Evolutionary conservation across 192 early-diverging fungal species (phyloP).

Genomic region (Dissophora ornata): DNA sequence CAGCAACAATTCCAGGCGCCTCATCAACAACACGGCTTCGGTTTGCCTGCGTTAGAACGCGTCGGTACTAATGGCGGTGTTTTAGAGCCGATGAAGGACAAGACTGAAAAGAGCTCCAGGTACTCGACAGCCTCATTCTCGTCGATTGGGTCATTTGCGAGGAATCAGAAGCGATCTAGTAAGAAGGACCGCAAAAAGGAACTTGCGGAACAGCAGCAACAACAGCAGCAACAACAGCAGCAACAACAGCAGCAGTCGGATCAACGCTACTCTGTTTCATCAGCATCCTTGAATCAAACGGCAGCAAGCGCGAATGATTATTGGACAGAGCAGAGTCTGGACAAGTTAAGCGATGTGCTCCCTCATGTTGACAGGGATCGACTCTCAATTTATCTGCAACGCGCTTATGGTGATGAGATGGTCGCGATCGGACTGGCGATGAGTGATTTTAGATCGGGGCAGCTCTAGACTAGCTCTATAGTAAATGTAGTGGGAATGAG

Average conservation of each 20-base stretch:
- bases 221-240: conserved; percentile 11
- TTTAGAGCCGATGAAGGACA: conserved; percentile 12
- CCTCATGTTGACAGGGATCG: conserved; percentile 60
- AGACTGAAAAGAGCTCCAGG: conserved; percentile 25
- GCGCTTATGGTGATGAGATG: conserved; percentile 61
- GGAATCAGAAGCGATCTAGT: conserved; percentile 27
- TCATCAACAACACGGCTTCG: not conserved
- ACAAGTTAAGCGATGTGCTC: conserved; percentile 60
- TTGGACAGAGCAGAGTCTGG: conserved; percentile 53
- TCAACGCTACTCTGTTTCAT: conserved; percentile 38
- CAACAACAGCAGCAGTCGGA: conserved; percentile 20
- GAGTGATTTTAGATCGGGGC: conserved; percentile 55
- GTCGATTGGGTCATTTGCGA: conserved; percentile 40
- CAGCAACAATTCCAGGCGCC: conserved; percentile 5
- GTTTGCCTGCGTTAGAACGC: conserved; percentile 1
- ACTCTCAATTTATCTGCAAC: conserved; percentile 55
- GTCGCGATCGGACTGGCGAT: conserved; percentile 57
- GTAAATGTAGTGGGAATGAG: no score
- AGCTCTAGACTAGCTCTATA: no score
- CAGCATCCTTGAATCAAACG: not conserved
- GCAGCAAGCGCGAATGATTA: conserved; percentile 23
- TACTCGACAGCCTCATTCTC: conserved; percentile 43
- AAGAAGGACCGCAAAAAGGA: conserved; percentile 46
- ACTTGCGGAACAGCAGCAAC: not conserved
- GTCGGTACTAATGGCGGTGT: not conserved